A percentile compares a stretch with the other conserved stretches of the same genome.
phyloP scores from a whole-genome alignment of 306 rosid genomes.

The Quercus variabilis region DNA sequence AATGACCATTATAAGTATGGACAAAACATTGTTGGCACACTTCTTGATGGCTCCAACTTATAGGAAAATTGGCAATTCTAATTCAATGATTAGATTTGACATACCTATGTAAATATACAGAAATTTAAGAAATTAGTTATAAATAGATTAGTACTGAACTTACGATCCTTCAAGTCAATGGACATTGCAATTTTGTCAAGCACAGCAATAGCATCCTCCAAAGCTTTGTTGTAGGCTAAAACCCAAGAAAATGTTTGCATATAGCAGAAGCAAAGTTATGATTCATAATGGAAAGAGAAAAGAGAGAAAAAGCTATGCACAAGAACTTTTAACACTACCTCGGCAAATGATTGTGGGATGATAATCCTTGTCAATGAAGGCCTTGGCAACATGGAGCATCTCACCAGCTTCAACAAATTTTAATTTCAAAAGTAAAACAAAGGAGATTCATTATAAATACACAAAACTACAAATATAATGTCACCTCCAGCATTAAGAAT shows the following conservation, averaged over 20 bases:
- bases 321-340: constrained; percentile 35
- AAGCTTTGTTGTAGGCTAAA: constrained; percentile 85
- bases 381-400: constrained; percentile 97
- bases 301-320: no score
- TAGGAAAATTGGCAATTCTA: no score
- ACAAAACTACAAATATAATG: no score
- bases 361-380: constrained; percentile 80
- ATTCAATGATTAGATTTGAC: no score
- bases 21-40: no score
- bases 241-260: no score
- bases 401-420: constrained; percentile 72
- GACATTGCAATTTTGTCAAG: constrained; percentile 91
- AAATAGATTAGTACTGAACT: constrained; percentile 26
- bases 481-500: no score
- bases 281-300: no score
- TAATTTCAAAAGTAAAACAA: neutral
- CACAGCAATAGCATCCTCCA: constrained; percentile 90
- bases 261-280: constrained; percentile 12
- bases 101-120: no score
- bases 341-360: constrained; percentile 98
- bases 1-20: no score
- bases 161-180: constrained; percentile 83
- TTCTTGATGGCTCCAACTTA: no score
- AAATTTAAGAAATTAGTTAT: neutral
- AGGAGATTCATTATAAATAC: no score